Evolutionary conservation across 2,329 filamentous ascomycete species (phyloP), one percentile per base, ranked within the genome.

Genomic region (Hymenoscyphus infarciens): DNA sequence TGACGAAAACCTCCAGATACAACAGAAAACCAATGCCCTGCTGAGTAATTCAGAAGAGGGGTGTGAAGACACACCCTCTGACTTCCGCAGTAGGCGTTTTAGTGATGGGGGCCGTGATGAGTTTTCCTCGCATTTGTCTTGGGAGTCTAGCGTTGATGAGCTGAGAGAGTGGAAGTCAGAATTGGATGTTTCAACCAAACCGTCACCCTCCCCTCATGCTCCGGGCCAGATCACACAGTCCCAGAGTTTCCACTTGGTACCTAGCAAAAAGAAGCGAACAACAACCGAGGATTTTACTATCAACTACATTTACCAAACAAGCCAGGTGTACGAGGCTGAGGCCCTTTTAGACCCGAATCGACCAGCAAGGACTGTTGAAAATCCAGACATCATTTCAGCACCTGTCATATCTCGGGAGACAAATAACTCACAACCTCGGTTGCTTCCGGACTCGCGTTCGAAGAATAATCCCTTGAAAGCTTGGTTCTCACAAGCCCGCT

Each of bases 1-100:
- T 54, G 59, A 59, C n/a, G 59, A 59, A 49, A 55, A 59, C 39
- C 49, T 62, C 29, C 55, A 61, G n/a, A 61, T 64, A n/a, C 60
- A 53, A 57, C 59, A 22, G 22, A 42, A 58, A 38, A 61, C 53
- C 39, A 56, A 49, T n/a, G 54, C 49, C 6, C 15, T 60, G 27
- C 39, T 62, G 16, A 56, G 35, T 35, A 35, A 35, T 33, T 16
- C 31, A 16, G 49, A 38, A 39, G 49, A 19, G 33, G 27, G 27
- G 2, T 15, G 7, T 31, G 53, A 55, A 11, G n/a, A 31, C 27
- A 19, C 4, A 55, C 25, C 7, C 10, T n/a, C 53, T 15, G 16
- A 55, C 10, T 19, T 10, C 5, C 53, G 16, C 13, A 55, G 25
- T 55, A 29, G 29, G 7, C n/a, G 53, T 31, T n/a, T 8, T 13